Evolutionary conservation across 2,329 filamentous ascomycete genomes (phyloP).

Genomic region (Trichophyton rubrum): DNA sequence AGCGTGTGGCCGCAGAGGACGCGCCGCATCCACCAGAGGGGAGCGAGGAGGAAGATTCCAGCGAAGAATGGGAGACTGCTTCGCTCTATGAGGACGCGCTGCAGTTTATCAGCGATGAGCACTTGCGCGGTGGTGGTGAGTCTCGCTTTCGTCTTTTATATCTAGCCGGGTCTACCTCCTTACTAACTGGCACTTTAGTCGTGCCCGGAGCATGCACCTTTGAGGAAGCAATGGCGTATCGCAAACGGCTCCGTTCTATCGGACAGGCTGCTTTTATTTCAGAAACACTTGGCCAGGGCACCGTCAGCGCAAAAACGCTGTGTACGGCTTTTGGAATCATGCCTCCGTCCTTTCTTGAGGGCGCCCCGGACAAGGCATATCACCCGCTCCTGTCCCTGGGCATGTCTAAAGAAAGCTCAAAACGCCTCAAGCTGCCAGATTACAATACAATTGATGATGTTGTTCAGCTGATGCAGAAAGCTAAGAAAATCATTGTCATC

Average conservation of each 20-base stretch:
- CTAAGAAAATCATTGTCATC: slow-evolving; percentile 78
- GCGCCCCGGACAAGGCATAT: slow-evolving; percentile 59
- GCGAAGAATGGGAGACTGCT: slow-evolving; percentile 14
- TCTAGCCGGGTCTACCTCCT: slow-evolving; percentile 11
- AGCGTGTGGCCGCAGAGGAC: slow-evolving; percentile 16
- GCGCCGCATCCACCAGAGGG: slow-evolving; percentile 25
- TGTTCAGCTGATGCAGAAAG: slow-evolving; percentile 58
- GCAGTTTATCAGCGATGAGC: slow-evolving; percentile 44
- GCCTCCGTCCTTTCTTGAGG: slow-evolving; percentile 61
- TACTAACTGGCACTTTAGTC: slow-evolving; percentile 17
- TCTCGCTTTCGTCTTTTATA: slow-evolving; percentile 18
- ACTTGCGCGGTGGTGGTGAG: slow-evolving; percentile 36
- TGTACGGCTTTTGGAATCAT: slow-evolving; percentile 74
- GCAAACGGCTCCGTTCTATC: slow-evolving; percentile 58
- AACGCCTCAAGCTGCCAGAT: slow-evolving; percentile 62
- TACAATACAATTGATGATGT: slow-evolving; percentile 86
- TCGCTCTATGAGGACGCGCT: slow-evolving; percentile 53
- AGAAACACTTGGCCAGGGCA: slow-evolving; percentile 55
- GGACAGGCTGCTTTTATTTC: slow-evolving; percentile 69
- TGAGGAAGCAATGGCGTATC: slow-evolving; percentile 56
- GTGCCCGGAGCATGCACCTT: slow-evolving; percentile 48
- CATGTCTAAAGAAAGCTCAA: slow-evolving; percentile 67
- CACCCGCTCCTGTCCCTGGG: slow-evolving; percentile 63
- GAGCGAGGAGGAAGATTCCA: slow-evolving; percentile 13
- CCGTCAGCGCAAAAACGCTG: slow-evolving; percentile 66